These are phyloP conservation scores for Russula olivacea DNA, from an alignment of 768 basidiomycete species.

Conservation along the genomic window DNA sequence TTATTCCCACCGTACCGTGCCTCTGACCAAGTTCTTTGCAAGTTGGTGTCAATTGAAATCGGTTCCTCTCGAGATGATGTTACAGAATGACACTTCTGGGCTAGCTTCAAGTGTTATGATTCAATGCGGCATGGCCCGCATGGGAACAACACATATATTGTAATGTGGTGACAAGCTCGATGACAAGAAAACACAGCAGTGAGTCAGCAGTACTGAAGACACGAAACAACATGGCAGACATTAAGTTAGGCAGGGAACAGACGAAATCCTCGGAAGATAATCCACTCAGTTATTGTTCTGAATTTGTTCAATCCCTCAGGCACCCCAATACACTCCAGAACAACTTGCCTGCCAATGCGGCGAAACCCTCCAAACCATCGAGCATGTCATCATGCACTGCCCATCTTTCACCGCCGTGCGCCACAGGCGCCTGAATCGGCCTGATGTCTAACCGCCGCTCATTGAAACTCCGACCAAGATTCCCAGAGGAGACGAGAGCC, in stretches of 20 bases:
- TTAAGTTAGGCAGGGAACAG: background rate
- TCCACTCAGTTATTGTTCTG: too few species aligned
- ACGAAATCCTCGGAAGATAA: background rate
- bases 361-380: too few species aligned
- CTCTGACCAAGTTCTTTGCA: background rate
- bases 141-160: background rate
- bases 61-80: background rate
- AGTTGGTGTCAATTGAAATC: background rate
- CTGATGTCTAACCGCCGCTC: too few species aligned
- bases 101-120: background rate
- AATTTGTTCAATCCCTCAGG: too few species aligned
- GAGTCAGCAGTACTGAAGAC: too few species aligned
- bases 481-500: too few species aligned
- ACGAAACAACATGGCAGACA: background rate
- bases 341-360: too few species aligned
- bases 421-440: too few species aligned
- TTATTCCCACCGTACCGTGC: background rate
- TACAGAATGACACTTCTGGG: background rate
- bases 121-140: background rate
- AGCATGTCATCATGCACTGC: too few species aligned
- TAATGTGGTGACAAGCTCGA: background rate
- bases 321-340: too few species aligned
- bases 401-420: too few species aligned
- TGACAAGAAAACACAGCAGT: background rate
- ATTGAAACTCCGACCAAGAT: too few species aligned